Evolutionary conservation across 2,329 filamentous ascomycete genomes (phyloP).

Genomic region (Calonectria henricotiae): DNA sequence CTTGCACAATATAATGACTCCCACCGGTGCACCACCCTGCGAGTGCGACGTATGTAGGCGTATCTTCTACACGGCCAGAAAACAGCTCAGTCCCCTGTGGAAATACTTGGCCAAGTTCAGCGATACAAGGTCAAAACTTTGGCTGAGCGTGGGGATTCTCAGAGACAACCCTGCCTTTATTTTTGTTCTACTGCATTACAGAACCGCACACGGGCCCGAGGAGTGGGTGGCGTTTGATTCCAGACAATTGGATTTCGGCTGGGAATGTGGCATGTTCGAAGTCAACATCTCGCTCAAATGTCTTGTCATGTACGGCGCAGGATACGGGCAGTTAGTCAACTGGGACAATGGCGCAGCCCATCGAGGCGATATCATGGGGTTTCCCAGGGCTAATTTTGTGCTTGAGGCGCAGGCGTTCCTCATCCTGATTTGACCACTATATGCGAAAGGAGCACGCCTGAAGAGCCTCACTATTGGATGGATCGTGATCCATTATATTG

Average conservation of each 20-base stretch:
- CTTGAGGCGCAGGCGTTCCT: constrained; percentile 6
- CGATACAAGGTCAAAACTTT: background rate
- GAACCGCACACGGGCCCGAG: constrained; percentile 4
- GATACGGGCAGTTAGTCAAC: constrained; percentile 8
- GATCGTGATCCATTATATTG: background rate
- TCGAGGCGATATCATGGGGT: constrained; percentile 13
- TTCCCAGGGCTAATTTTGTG: background rate
- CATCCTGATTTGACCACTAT: no score
- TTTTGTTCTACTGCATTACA: constrained; percentile 6
- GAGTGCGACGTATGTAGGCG: constrained; percentile 1
- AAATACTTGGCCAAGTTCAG: background rate
- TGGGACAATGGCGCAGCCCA: constrained; percentile 15
- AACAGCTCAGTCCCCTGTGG: background rate
- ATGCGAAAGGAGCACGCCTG: no score
- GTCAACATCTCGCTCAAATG: background rate
- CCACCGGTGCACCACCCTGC: no score
- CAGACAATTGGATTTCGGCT: background rate
- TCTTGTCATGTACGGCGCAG: constrained; percentile 18
- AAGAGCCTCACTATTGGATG: background rate
- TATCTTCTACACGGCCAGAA: background rate
- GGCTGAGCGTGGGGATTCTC: constrained; percentile 1
- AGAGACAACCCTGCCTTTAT: constrained; percentile 4
- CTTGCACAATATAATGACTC: no score
- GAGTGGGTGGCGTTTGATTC: constrained; percentile 12
- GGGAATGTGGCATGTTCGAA: background rate